Evolutionary conservation across 129 eudicot genomes (phyloP), one percentile per base, ranked within the genome.

Genomic region (Tagetes erecta): DNA sequence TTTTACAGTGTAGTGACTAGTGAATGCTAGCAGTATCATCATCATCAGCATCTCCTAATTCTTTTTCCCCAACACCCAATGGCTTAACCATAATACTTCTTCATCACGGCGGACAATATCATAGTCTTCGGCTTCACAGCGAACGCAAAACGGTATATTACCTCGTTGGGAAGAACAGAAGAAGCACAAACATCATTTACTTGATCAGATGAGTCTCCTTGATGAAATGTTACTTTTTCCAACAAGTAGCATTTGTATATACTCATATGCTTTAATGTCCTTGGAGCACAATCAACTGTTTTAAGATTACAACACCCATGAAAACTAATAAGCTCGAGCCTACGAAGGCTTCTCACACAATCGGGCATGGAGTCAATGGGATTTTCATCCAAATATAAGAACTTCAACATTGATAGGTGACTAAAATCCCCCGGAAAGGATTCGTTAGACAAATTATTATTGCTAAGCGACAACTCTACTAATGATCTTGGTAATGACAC

Each of bases 311-410:
- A 9, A 33, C 81, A 77, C 8, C 3, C 1, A 6, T 3, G 0
- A 46, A 78, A 70, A n/a, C 5, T 5, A 0, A 53, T 52, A 27
- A 8, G 5, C 31, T 56, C 37, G 35, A 76, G 62, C 36, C 44
- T 71, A 37, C 37, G 6, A 33, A 71, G 78, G 59, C 38, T 31
- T 60, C 56, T 67, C 34, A 52, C 20, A n/a, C 72, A 75, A 39
- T 81, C 73, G 0, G 84, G 84, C 9, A 81, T 53, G n/a, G 72
- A 60, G 3, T 35, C 4, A 39, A 81, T 75, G 40, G 68, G 84
- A 53, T 75, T 75, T 8, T 8, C 58, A 35, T 34, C 53, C 31
- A 81, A 58, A 70, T 68, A 0, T 9, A 81, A 10, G 0, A 1
- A 4, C 30, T 33, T 12, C 42, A 76, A 50, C 81, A 63, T 58